phyloP scores from a whole-genome alignment of 805 yeast genomes.

The Deakozyma indianensis region DNA sequence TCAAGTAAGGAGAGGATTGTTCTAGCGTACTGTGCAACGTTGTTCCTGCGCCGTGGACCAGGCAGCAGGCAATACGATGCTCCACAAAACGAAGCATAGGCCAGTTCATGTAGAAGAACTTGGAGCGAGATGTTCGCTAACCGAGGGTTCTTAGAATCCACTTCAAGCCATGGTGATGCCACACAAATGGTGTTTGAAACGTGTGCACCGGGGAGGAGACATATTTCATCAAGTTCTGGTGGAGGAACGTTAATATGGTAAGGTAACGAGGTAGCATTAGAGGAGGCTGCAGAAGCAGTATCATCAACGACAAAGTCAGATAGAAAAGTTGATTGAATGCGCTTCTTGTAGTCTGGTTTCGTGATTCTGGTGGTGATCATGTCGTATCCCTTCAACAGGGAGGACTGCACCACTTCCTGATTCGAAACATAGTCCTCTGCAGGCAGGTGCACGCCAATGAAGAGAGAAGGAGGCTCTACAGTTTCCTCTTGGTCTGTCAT shows the following conservation, averaged over 20 bases:
- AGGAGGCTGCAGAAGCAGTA: not conserved
- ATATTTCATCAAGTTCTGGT: slow-evolving; percentile 29
- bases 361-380: slow-evolving; percentile 41
- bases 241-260: slow-evolving; percentile 20
- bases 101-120: slow-evolving; percentile 42
- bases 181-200: slow-evolving; percentile 35
- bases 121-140: slow-evolving; percentile 41
- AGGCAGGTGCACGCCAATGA: slow-evolving; percentile 23
- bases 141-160: slow-evolving; percentile 37
- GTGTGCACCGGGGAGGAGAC: slow-evolving; percentile 29
- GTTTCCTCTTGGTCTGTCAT: not conserved
- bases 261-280: not conserved
- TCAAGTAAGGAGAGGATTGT: slow-evolving; percentile 23
- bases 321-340: slow-evolving; percentile 13
- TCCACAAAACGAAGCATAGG: slow-evolving; percentile 46
- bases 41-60: slow-evolving; percentile 46
- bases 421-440: slow-evolving; percentile 17
- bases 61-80: slow-evolving; percentile 40
- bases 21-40: slow-evolving; percentile 36
- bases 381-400: slow-evolving; percentile 33
- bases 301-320: slow-evolving; percentile 1
- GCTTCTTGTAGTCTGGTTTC: slow-evolving; percentile 24
- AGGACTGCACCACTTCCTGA: slow-evolving; percentile 16
- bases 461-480: slow-evolving; percentile 9
- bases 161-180: slow-evolving; percentile 55